Base-by-base conservation (phyloP, 1,284 basidiomycete genomes). In the Ustilago loliicola region DNA sequence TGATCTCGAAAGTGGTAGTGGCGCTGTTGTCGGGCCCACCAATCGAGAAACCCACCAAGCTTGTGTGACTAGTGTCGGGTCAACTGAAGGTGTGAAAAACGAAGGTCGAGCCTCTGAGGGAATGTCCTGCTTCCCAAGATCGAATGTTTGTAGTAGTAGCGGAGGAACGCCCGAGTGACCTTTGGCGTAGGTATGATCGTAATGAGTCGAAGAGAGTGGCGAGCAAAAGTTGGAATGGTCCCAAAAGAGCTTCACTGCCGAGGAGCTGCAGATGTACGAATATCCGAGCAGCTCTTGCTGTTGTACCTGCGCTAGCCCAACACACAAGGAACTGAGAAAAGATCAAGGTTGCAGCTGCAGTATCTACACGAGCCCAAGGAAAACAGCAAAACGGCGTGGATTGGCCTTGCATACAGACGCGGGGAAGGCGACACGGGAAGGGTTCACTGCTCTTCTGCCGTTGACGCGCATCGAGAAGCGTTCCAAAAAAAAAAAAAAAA, bases 381-480 rank as follows among this genome's bases (percentile, higher is more conserved):
- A 19, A n/a, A n/a, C n/a, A n/a, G n/a, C n/a, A n/a, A 32, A 52
- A 50, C 13, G 29, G 13, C 25, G 51, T n/a, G 15, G 52, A 32
- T 54, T 50, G 23, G 48, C 48, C 25, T 50, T 50, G 48, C 48
- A 30, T 40, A 38, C 21, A 45, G 32, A 21, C 40, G 60, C 60
- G 60, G 51, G 60, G 60, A 61, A 54, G 60, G 60, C 60, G 60
- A 61, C 59, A 52, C 59, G 59, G 59, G 59, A 61, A 61, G 36
- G 57, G 19, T 42, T 42, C 29, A 38, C 36, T 30, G 23, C 50
- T 51, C n/a, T 23, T 47, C 45, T 47, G 45, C 45, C 6, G 45
- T 21, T 47, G 45, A 38, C 36, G 36, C 36, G 36, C 36, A 38
- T 38, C 13, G 9, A 38, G 15, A 38, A 38, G 36, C 9, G 3